Evolutionary conservation across 106 monocot genomes (phyloP).

Genomic region (Posidonia australis): DNA sequence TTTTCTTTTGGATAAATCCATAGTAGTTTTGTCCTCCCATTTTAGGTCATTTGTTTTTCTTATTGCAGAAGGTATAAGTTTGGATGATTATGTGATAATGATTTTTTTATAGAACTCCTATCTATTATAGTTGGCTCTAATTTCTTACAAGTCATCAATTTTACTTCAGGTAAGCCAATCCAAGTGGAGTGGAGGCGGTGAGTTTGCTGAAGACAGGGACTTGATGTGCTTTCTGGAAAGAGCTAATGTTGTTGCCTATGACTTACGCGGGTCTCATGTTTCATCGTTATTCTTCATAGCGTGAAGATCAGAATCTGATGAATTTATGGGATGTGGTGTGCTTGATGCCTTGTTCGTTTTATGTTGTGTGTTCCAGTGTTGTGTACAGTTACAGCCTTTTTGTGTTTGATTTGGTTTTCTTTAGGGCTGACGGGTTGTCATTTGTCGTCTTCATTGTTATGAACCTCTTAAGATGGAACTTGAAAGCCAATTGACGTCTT

Average conservation of each 20-base stretch:
- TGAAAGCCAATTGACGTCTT: conserved; percentile 7
- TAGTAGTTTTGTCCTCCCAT: too few species aligned
- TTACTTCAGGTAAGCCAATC: conserved; percentile 1
- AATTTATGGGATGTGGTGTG: neutral
- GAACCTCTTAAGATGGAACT: conserved; percentile 13
- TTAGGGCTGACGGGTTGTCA: neutral
- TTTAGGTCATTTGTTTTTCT: too few species aligned
- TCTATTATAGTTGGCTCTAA: neutral
- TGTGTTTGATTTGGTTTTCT: neutral
- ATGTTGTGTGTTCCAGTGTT: neutral
- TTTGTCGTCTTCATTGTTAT: neutral
- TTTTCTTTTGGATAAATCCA: neutral
- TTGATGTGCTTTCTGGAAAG: neutral
- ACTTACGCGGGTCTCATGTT: neutral
- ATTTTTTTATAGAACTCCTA: neutral
- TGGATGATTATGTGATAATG: too few species aligned
- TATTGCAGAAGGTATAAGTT: neutral
- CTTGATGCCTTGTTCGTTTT: neutral
- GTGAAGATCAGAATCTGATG: conserved; percentile 1
- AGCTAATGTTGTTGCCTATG: neutral
- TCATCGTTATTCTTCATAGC: neutral
- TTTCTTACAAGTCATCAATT: neutral
- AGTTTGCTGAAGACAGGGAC: neutral
- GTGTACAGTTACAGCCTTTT: conserved; percentile 2
- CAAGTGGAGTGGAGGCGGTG: conserved; percentile 11